Base-by-base conservation (phyloP, 2,329 filamentous ascomycete genomes). In the Sclerotiophoma versabilis region DNA sequence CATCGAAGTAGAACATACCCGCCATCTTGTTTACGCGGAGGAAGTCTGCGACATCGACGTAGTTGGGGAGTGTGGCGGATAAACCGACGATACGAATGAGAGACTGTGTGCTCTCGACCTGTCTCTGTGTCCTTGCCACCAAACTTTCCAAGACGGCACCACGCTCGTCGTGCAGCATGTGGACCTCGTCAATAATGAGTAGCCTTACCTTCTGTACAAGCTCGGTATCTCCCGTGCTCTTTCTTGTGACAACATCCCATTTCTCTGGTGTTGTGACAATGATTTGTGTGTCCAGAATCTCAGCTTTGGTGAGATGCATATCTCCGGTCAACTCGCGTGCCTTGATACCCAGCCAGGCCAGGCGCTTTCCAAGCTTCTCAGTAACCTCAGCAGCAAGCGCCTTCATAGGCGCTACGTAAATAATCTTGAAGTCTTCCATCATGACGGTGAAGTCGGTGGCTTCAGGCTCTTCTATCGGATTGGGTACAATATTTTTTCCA, bases 341-440 rank as follows among this genome's bases (percentile, higher is more conserved):
- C 72, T 91, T 87, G 66, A 99, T 87, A 7, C 93, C 93, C 5
- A 99, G 84, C 96, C 96, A 99, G 2, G 91, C 89, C 4, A 99
- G 84, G 22, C 93, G 87, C 74, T 92, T 96, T 39, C 92, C 90
- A 3, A 99, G 81, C 77, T 99, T 99, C 29, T 93, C 91, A 0
- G 95, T 98, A 33, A 99, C 90, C 77, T 99, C 95, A 7, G 96
- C 95, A 4, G 96, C 96, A 15, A 99, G 81, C 0, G 95, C 96
- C 76, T 99, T 99, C 96, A 99, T 99, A 0, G 95, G 96, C 1
- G 96, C 95, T 33, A 99, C 95, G 66, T 99, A 99, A 51, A 99
- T 92, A 65, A 99, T 93, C 77, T 99, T 98, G 83, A 98, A 97
- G 65, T 96, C 91, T 46, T 96, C 90, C 0, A 86, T 79, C 53